Conservation (phyloP, 371 early-diverging fungal species). For the Circinella umbellata region DNA sequence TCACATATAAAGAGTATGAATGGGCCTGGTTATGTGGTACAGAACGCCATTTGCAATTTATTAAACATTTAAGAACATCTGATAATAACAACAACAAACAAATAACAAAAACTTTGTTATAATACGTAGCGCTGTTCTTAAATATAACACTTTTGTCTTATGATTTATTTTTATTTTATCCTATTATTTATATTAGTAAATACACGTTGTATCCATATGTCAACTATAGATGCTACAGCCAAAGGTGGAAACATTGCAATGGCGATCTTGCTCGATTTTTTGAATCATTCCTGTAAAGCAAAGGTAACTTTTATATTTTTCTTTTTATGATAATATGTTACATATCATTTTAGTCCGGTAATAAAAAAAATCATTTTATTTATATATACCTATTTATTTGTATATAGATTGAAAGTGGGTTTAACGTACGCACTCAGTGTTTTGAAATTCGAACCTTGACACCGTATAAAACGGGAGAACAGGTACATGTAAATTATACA, state of each 20-base stretch:
- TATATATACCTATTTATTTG: neutral
- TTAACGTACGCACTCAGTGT: conserved; percentile 51
- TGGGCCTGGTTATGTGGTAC: conserved; percentile 71
- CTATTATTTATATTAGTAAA: conserved; percentile 44
- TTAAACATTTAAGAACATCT: too few relatives aligned
- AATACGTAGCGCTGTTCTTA: too few relatives aligned
- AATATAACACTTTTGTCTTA: too few relatives aligned
- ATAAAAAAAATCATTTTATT: too few relatives aligned
- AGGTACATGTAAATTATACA: conserved; percentile 28
- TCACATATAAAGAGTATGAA: conserved; percentile 55
- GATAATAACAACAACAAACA: neutral
- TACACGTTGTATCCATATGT: conserved; percentile 67
- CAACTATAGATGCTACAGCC: conserved; percentile 42
- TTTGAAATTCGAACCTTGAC: conserved; percentile 62
- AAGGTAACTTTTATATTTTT: conserved; percentile 28
- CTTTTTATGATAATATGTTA: too few relatives aligned
- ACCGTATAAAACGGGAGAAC: conserved; percentile 60
- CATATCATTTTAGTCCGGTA: too few relatives aligned
- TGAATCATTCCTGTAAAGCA: conserved; percentile 65
- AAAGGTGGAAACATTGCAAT: conserved; percentile 59
- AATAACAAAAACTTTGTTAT: neutral
- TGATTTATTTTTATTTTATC: too few relatives aligned
- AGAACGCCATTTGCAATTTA: neutral
- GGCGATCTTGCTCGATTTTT: conserved; percentile 67
- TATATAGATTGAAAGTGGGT: conserved; percentile 59